Evolutionary conservation across 108 stramenopile genomes (phyloP).

Genomic region (Aurantiochytrium sp.): DNA sequence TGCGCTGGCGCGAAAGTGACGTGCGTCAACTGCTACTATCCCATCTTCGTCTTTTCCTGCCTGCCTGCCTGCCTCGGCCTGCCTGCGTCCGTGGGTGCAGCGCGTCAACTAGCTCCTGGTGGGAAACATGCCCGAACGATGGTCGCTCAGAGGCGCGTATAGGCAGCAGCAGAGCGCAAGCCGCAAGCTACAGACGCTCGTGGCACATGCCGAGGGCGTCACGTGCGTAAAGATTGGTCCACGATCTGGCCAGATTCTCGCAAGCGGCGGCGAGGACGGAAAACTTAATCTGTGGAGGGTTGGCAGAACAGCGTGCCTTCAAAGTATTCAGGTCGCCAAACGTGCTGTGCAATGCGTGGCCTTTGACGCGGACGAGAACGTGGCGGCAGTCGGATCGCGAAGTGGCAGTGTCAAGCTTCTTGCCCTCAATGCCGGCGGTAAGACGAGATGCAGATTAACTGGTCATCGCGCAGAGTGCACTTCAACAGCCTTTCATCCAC

Average conservation of each 20-base stretch:
- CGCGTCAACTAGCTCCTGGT: too few species aligned
- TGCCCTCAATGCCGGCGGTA: not conserved
- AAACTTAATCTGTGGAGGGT: not conserved
- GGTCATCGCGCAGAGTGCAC: conserved; percentile 3
- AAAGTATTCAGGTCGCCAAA: not conserved
- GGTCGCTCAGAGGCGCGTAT: too few species aligned
- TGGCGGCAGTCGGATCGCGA: not conserved
- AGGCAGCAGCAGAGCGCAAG: too few species aligned
- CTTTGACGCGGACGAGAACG: not conserved
- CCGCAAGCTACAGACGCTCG: not conserved
- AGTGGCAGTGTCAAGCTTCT: not conserved
- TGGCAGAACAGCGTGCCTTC: not conserved
- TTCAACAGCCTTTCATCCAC: not conserved
- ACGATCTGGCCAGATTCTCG: not conserved
- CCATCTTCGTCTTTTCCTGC: too few species aligned
- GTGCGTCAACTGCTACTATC: too few species aligned
- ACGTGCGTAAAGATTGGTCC: not conserved
- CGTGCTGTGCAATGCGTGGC: not conserved
- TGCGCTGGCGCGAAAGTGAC: too few species aligned
- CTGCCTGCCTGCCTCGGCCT: too few species aligned
- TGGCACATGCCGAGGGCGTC: conserved; percentile 8
- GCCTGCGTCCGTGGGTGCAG: too few species aligned
- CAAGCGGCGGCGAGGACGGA: not conserved
- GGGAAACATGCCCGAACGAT: too few species aligned
- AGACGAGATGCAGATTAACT: not conserved